Evolutionary conservation across 2,329 filamentous ascomycete species (phyloP), one percentile per base, ranked within the genome.

Genomic region (Dothidotthia symphoricarpi): DNA sequence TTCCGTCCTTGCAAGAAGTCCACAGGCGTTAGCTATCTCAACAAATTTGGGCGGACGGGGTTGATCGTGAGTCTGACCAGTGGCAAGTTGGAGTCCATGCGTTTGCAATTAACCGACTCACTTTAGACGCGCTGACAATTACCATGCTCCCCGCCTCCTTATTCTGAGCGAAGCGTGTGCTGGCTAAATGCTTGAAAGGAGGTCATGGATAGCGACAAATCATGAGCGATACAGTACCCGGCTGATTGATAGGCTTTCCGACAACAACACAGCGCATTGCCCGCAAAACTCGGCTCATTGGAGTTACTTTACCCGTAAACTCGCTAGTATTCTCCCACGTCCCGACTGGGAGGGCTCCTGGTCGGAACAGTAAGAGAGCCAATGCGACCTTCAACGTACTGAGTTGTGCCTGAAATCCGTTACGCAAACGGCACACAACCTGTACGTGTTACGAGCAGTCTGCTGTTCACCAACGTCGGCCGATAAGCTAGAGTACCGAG

Each of bases 401-500:
- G 15, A 6, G 9, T 16, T 6, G 28, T 30, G 28, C 6, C 31
- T 12, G 29, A 33, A 22, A 24, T 28, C 38, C 36, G 43, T 40
- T 47, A 49, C 43, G 48, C 48, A 37, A 47, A 28, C 46, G 54
- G 53, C 43, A 48, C 47, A 50, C 51, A 36, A 53, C 53, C 43
- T 49, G 46, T 39, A 43, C 45, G 57, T 60, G 43, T 52, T 49
- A 60, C 53, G 34, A 37, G 36, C 37, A 41, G 39, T 42, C 44
- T 46, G 43, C 43, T 39, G 34, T 42, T 51, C 47, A 48, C 49
- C 34, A 28, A 45, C 31, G 40, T 39, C 34, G 50, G 57, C 59
- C 52, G 43, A 39, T 45, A 39, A 49, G 51, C 49, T 39, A 49
- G 38, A 44, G 40, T 43, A 53, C 42, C 46, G 43, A 47, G 28